Conservation (phyloP, 2,329 filamentous ascomycete genomes). For the Myriosclerotinia curreyana region DNA sequence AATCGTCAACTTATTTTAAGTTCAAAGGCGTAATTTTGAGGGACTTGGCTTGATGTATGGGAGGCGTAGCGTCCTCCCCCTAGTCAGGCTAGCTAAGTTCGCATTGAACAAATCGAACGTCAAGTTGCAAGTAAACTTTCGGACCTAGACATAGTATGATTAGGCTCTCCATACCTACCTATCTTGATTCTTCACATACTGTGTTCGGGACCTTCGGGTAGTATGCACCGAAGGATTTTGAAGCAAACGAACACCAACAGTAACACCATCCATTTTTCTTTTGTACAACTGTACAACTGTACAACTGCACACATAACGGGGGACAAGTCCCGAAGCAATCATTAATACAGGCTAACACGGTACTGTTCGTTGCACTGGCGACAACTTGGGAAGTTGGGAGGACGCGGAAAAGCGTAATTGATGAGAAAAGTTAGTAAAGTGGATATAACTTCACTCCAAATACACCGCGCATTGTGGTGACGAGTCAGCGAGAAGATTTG, state of each 20-base stretch:
- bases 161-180: not conserved
- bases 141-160: not conserved
- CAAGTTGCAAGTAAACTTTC: slow-evolving; percentile 1
- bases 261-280: not conserved
- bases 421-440: slow-evolving; percentile 14
- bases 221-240: slow-evolving; percentile 2
- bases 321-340: not conserved
- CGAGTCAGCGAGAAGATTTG: not conserved
- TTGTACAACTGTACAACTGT: not conserved
- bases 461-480: not conserved
- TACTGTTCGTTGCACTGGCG: not conserved
- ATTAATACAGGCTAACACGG: not conserved
- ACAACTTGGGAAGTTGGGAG: not conserved
- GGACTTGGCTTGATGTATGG: not conserved
- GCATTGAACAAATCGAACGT: slow-evolving; percentile 10
- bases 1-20: slow-evolving; percentile 3
- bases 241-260: too few relatives aligned
- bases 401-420: slow-evolving; percentile 20
- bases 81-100: not conserved
- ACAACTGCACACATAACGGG: not conserved
- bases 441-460: slow-evolving; percentile 6
- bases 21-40: not conserved
- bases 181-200: not conserved
- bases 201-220: not conserved
- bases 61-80: slow-evolving; percentile 10